Evolutionary conservation across 495 filamentous ascomycete species (phyloP).

Genomic region (Tirmania nivea): DNA sequence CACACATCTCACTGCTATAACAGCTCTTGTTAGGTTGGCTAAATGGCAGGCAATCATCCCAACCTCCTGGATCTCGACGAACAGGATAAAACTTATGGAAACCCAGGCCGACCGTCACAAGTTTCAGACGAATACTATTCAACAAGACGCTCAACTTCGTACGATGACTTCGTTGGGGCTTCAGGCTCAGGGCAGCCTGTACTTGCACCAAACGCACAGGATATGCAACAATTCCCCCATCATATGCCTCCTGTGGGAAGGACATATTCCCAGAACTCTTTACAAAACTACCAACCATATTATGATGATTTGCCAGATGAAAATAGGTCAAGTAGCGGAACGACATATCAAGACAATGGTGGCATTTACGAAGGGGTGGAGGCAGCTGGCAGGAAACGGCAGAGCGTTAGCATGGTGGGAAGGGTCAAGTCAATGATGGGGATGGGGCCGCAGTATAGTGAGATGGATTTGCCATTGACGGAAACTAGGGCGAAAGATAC

Average conservation of each 20-base stretch:
- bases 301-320: conserved; percentile 59
- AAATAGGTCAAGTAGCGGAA: conserved; percentile 34
- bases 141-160: conserved; percentile 66
- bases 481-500: conserved; percentile 40
- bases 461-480: conserved; percentile 93
- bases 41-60: conserved; percentile 17
- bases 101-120: conserved; percentile 12
- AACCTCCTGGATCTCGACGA: conserved; percentile 20
- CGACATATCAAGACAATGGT: conserved; percentile 23
- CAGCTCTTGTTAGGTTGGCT: not conserved
- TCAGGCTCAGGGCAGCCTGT: conserved; percentile 1
- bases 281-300: conserved; percentile 77
- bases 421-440: conserved; percentile 75
- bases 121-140: conserved; percentile 13
- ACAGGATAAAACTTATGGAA: conserved; percentile 18
- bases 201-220: not conserved
- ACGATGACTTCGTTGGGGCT: conserved; percentile 77
- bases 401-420: conserved; percentile 77
- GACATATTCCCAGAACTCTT: conserved; percentile 63
- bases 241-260: conserved; percentile 9
- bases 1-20: not conserved
- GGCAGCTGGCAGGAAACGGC: conserved; percentile 43
- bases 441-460: conserved; percentile 79
- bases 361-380: conserved; percentile 21
- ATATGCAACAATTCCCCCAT: no score